Base-by-base conservation (phyloP, 139 green algal species). In the Closterium sp. region DNA sequence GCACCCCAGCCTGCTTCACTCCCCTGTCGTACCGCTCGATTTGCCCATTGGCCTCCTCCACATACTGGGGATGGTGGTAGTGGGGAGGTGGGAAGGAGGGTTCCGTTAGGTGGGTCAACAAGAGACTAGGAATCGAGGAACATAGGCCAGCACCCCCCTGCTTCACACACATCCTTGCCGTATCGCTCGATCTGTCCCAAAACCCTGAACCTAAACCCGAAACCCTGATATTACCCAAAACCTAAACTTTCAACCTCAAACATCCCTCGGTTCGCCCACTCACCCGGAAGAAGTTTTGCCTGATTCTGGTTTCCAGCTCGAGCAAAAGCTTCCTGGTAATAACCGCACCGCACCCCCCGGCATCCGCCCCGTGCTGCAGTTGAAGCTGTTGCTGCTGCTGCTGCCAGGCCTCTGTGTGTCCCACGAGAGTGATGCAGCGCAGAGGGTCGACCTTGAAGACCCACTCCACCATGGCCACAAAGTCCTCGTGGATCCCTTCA, bases 401-500 rank as follows among this genome's bases (percentile, higher is more conserved):
- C 88, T 34, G 42, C 62, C 88, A 94, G 11, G 28, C 28, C 32
- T 94, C 92, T 11, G 84, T 93, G 29, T 85, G 27, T 22, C 92
- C 92, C 17, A 85, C 27, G 38, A 94, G 32, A 24, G 89, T 87
- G 89, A 94, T 90, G 79, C 30, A 42, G 21, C 45, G 32, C 24
- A 94, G 31, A 17, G 73, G 89, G 32, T 94, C 92, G 27, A 91
- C 34, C 89, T 89, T 93, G 89, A 13, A 91, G 9, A 17, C 92
- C 92, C 92, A 94, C 90, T 94, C 92, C 22, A 85, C 92, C 30
- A 94, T 34, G 7, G 89, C 70, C 42, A 91, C 17, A 31, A 94
- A 90, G 29, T 93, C 91, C 9, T 93, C 91, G 24, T 89, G 84
- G 9, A 34, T 27, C 31, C 89, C 89, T 11, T 79, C 62, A 13